Percentiles rank a stretch among this genome's conserved stretches.
Conservation (phyloP, 2,329 filamentous ascomycete species). For the Metarhizium anisopliae region DNA sequence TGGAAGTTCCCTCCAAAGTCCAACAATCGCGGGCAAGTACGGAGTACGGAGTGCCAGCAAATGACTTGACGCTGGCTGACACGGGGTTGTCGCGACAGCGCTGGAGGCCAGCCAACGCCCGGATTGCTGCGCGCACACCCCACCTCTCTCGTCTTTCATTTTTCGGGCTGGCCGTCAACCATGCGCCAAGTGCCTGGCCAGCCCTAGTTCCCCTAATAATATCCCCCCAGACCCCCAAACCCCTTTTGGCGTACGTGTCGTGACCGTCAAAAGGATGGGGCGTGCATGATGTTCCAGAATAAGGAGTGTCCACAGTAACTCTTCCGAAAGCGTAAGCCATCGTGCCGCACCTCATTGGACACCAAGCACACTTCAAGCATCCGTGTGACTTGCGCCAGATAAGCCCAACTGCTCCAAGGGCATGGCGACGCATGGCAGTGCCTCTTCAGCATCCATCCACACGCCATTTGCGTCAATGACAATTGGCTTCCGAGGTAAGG, state of each 20-base stretch:
- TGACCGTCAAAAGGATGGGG: background rate
- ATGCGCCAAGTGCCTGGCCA: too few species aligned
- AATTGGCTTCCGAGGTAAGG: background rate
- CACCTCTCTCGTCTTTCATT: background rate
- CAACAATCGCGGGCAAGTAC: too few species aligned
- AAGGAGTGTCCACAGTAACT: background rate
- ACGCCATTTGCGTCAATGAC: too few species aligned
- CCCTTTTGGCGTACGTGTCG: background rate
- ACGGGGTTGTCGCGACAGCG: background rate
- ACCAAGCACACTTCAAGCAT: background rate
- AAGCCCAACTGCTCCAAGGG: slow-evolving; percentile 2
- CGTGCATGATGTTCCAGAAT: background rate
- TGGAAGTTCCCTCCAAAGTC: too few species aligned
- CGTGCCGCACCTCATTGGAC: slow-evolving; percentile 1
- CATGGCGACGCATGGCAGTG: background rate
- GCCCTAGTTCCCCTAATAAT: too few species aligned
- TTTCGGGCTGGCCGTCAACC: background rate
- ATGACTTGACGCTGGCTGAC: background rate
- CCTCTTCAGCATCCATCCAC: background rate
- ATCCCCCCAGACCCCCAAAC: too few species aligned
- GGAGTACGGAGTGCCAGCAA: too few species aligned
- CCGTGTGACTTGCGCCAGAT: slow-evolving; percentile 5
- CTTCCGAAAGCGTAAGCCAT: background rate
- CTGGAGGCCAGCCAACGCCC: background rate
- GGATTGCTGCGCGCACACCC: slow-evolving; percentile 1